Percentiles rank a stretch among this genome's conserved stretches.
Evolutionary conservation across 108 stramenopile genomes (phyloP).

Genomic region (Tribonema minus): DNA sequence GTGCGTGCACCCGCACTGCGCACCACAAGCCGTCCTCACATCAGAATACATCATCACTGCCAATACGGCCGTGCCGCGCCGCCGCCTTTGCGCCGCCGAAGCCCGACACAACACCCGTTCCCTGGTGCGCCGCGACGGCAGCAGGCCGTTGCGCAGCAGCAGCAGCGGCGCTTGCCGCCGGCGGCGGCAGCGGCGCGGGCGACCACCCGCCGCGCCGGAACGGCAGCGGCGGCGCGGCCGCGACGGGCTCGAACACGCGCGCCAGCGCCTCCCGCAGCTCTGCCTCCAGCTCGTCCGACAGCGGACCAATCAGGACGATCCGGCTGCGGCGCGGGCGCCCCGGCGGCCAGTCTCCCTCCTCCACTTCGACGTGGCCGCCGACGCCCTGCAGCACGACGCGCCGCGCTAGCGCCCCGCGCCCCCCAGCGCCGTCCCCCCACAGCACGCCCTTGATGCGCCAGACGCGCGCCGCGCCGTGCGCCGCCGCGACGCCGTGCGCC

Average conservation of each 20-base stretch:
- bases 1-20: too few species aligned
- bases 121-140: background rate
- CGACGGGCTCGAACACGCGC: background rate
- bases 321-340: background rate
- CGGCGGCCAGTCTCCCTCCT: constrained; percentile 7
- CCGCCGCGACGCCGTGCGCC: constrained; percentile 4
- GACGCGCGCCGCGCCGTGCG: constrained; percentile 7
- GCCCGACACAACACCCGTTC: background rate
- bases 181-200: background rate
- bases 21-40: too few species aligned
- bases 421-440: constrained; percentile 6
- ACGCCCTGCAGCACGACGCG: background rate
- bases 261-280: background rate
- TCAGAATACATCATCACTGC: background rate
- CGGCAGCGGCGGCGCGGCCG: background rate
- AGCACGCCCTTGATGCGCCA: constrained; percentile 37
- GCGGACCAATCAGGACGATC: constrained; percentile 19
- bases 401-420: too few species aligned
- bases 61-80: background rate
- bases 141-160: background rate
- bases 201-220: background rate
- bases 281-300: background rate
- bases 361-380: constrained; percentile 29
- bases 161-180: background rate
- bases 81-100: background rate